A percentile compares a stretch with the other conserved stretches of the same genome.
Conservation (phyloP, 2,329 filamentous ascomycete species). For the Dactylella cylindrospora region DNA sequence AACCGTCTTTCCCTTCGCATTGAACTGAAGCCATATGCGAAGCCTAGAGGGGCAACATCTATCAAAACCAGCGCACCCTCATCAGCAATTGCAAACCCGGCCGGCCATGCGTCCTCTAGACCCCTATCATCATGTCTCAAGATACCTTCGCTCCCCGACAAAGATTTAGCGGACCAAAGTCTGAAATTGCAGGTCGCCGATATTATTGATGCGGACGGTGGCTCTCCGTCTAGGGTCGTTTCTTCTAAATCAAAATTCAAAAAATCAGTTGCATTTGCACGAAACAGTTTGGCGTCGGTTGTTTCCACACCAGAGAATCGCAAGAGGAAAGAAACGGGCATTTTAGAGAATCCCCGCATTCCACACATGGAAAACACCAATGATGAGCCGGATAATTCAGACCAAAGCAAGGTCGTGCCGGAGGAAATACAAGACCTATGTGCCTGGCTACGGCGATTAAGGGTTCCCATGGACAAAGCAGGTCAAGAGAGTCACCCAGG, state of each 20-base stretch:
- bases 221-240: not conserved
- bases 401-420: not conserved
- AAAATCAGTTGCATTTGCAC: slow-evolving; percentile 8
- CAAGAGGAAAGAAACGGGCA: not conserved
- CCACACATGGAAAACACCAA: not conserved
- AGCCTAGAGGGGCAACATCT: not conserved
- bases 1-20: slow-evolving; percentile 6
- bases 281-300: not conserved
- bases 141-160: not conserved
- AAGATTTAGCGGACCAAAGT: not conserved
- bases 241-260: slow-evolving; percentile 2
- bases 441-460: not conserved
- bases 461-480: no score
- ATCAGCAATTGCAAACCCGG: not conserved
- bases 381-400: not conserved
- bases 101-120: not conserved
- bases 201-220: no score
- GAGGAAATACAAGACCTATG: not conserved
- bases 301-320: not conserved
- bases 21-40: slow-evolving; percentile 11
- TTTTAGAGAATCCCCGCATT: not conserved
- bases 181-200: no score
- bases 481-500: not conserved
- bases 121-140: not conserved
- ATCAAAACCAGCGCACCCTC: no score